Conservation (phyloP, 2,329 filamentous ascomycete genomes). For the Epichloe hybrida region DNA sequence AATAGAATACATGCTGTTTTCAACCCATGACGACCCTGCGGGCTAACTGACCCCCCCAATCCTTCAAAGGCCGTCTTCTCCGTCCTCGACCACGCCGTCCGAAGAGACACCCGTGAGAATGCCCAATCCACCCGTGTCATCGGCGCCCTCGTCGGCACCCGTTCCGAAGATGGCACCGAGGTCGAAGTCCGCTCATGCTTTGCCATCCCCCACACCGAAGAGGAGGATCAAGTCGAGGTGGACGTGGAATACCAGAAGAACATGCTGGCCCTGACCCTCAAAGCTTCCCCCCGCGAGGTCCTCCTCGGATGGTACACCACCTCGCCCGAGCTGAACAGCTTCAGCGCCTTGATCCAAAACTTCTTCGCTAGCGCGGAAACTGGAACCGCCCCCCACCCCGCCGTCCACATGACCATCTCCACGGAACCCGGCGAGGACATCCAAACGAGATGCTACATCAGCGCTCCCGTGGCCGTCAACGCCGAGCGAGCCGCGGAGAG, state of each 20-base stretch:
- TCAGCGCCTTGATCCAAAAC: conserved; percentile 94
- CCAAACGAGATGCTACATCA: conserved; percentile 87
- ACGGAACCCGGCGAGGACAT: conserved; percentile 82
- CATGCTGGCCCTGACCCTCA: conserved; percentile 90
- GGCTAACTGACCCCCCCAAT: conserved; percentile 1
- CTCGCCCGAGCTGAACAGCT: conserved; percentile 91
- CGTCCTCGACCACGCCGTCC: conserved; percentile 85
- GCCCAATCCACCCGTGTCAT: conserved; percentile 92
- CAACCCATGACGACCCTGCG: neutral
- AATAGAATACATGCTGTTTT: neutral
- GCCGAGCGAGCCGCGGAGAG: conserved; percentile 90
- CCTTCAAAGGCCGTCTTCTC: conserved; percentile 48
- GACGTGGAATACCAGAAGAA: conserved; percentile 99
- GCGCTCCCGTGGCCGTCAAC: conserved; percentile 85
- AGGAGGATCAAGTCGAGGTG: conserved; percentile 95
- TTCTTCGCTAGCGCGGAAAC: conserved; percentile 97
- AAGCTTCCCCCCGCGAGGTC: conserved; percentile 79
- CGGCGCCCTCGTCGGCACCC: conserved; percentile 82
- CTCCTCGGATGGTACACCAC: conserved; percentile 98
- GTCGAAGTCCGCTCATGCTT: conserved; percentile 94
- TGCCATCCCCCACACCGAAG: conserved; percentile 96
- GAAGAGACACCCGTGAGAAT: conserved; percentile 54
- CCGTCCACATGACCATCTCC: conserved; percentile 88
- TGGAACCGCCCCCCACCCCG: conserved; percentile 96
- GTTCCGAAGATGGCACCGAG: conserved; percentile 93